Evolutionary conservation across 164 flowering plant genomes (phyloP).

Genomic region (Warburgia ugandensis): DNA sequence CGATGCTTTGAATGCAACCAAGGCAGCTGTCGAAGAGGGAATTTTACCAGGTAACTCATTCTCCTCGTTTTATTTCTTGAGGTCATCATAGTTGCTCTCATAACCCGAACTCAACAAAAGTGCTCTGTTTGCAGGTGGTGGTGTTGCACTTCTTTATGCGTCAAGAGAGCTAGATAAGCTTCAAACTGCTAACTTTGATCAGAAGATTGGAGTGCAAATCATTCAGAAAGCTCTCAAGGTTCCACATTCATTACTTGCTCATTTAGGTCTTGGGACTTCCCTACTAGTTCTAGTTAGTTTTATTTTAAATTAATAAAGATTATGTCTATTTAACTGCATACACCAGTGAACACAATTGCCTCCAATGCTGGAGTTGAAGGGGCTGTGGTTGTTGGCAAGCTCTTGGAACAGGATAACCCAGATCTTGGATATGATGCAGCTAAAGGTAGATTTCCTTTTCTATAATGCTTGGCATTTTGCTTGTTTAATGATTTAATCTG

Average conservation of each 20-base stretch:
- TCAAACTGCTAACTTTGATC: constrained; percentile 83
- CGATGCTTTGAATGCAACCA: too few species aligned
- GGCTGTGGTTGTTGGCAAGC: too few species aligned
- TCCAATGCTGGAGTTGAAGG: too few species aligned
- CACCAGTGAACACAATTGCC: constrained; percentile 81
- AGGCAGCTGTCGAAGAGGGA: constrained; percentile 96
- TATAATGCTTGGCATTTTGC: too few species aligned
- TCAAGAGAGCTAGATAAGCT: too few species aligned
- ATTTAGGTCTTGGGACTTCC: too few species aligned
- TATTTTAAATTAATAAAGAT: constrained; percentile 1
- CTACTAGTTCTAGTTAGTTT: neutral
- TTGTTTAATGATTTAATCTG: too few species aligned
- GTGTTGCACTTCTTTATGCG: constrained; percentile 94
- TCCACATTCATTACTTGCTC: neutral
- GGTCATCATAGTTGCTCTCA: neutral
- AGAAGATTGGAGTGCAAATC: constrained; percentile 95
- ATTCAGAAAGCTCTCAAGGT: constrained; percentile 95
- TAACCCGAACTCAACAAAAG: neutral
- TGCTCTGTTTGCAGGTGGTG: constrained; percentile 59
- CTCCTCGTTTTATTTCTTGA: neutral
- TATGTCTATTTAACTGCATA: constrained; percentile 30
- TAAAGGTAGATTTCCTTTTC: too few species aligned
- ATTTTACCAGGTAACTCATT: constrained; percentile 74
- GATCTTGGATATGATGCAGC: too few species aligned
- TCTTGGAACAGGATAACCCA: too few species aligned